Evolutionary conservation across 768 basidiomycete genomes (phyloP).

Genomic region (Trametes gibbosa): DNA sequence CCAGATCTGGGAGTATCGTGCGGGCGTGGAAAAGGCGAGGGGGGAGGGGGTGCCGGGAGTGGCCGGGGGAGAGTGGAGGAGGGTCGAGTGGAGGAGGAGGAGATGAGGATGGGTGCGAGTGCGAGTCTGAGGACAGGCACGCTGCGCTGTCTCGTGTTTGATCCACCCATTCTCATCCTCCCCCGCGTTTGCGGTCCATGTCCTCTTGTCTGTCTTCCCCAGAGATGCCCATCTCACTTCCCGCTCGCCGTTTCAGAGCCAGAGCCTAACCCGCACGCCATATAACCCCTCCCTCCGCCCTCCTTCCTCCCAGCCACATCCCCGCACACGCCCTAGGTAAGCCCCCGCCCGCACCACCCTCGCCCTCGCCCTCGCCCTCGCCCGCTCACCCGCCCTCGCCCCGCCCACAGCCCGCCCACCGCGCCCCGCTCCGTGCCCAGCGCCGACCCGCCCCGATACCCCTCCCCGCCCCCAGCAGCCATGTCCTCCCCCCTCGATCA

Average conservation of each 20-base stretch:
- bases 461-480: constrained; percentile 1
- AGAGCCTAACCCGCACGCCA: constrained; percentile 6
- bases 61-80: not conserved
- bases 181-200: constrained; percentile 20
- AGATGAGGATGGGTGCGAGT: not conserved
- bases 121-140: constrained; percentile 21
- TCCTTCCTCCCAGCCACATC: constrained; percentile 9
- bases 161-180: not conserved
- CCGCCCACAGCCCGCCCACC: not conserved
- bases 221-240: constrained; percentile 21
- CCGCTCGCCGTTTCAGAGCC: constrained; percentile 17
- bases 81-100: not conserved
- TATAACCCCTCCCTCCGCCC: constrained; percentile 15
- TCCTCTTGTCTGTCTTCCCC: constrained; percentile 20
- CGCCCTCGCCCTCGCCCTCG: constrained; percentile 6
- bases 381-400: not conserved
- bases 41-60: not conserved
- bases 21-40: no score
- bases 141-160: constrained; percentile 24
- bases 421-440: constrained; percentile 4
- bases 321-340: not conserved
- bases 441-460: constrained; percentile 11
- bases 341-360: not conserved
- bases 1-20: not conserved
- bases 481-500: constrained; percentile 14